Conservation (phyloP, 2,329 filamentous ascomycete species). For the Drechslerella stenobrocha region DNA sequence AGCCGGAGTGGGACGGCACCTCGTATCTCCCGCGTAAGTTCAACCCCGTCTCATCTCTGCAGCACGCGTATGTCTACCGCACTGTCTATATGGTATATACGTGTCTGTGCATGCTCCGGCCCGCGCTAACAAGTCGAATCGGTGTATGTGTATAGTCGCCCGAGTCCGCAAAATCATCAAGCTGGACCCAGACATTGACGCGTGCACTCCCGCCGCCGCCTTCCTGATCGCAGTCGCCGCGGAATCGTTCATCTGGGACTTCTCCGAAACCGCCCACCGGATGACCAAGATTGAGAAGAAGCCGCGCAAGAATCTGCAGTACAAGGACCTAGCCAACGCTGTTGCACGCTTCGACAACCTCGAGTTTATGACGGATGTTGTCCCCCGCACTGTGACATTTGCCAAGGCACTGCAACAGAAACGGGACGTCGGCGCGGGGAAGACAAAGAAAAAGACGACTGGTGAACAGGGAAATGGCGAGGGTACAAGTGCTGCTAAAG, state of each 20-base stretch:
- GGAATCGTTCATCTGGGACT: slow-evolving; percentile 95
- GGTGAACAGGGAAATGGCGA: not conserved
- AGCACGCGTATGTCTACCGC: not conserved
- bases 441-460: not conserved
- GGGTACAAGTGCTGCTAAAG: not conserved
- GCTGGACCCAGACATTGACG: slow-evolving; percentile 79
- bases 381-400: slow-evolving; percentile 81
- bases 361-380: slow-evolving; percentile 88
- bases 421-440: not conserved
- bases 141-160: slow-evolving; percentile 65
- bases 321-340: slow-evolving; percentile 87
- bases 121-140: slow-evolving; percentile 7
- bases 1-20: slow-evolving; percentile 42
- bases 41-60: not conserved
- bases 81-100: not conserved
- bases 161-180: slow-evolving; percentile 94
- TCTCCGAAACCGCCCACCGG: slow-evolving; percentile 80
- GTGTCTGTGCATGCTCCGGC: not conserved
- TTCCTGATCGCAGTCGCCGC: slow-evolving; percentile 93
- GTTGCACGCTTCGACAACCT: slow-evolving; percentile 88
- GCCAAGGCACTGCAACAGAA: slow-evolving; percentile 60
- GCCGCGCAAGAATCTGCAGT: slow-evolving; percentile 89
- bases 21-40: slow-evolving; percentile 42
- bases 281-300: slow-evolving; percentile 90
- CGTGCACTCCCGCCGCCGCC: slow-evolving; percentile 89